Percentiles rank a stretch among this genome's conserved stretches.
Conservation (phyloP, 2,329 filamentous ascomycete species). For the Aspergillus intermedius region DNA sequence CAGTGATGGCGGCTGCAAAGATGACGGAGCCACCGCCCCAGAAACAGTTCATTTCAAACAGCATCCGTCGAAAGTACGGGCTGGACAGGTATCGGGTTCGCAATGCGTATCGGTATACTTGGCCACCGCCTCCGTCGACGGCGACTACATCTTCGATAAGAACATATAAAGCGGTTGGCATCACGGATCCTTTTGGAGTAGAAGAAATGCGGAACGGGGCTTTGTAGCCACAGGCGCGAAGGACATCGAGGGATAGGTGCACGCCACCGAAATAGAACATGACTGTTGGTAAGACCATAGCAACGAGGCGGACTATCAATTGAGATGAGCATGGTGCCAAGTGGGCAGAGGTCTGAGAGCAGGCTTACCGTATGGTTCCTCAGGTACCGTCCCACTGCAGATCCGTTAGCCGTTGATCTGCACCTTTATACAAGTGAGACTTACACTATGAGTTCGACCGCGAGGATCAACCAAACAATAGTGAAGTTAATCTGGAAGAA, state of each 20-base stretch:
- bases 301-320: conserved; percentile 34
- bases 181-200: conserved; percentile 51
- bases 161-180: conserved; percentile 57
- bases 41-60: conserved; percentile 51
- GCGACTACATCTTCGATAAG: conserved; percentile 62
- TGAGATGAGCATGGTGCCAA: conserved; percentile 1
- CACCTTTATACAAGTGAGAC: conserved; percentile 12
- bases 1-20: conserved; percentile 42
- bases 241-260: conserved; percentile 36
- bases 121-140: conserved; percentile 58
- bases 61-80: conserved; percentile 48
- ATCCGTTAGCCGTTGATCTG: conserved; percentile 5
- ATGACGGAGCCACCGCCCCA: conserved; percentile 50
- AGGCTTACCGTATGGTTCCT: conserved; percentile 33
- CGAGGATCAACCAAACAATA: conserved; percentile 39
- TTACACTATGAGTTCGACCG: conserved; percentile 38
- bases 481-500: conserved; percentile 44
- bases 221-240: conserved; percentile 36
- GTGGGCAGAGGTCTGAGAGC: background rate
- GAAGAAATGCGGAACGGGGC: conserved; percentile 60
- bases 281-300: conserved; percentile 40
- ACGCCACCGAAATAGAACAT: conserved; percentile 42
- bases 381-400: conserved; percentile 34
- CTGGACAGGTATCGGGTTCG: conserved; percentile 49
- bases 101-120: conserved; percentile 47